Evolutionary conservation across 805 yeast genomes (phyloP).

Genomic region (Ogataea nakhonphanomensis): DNA sequence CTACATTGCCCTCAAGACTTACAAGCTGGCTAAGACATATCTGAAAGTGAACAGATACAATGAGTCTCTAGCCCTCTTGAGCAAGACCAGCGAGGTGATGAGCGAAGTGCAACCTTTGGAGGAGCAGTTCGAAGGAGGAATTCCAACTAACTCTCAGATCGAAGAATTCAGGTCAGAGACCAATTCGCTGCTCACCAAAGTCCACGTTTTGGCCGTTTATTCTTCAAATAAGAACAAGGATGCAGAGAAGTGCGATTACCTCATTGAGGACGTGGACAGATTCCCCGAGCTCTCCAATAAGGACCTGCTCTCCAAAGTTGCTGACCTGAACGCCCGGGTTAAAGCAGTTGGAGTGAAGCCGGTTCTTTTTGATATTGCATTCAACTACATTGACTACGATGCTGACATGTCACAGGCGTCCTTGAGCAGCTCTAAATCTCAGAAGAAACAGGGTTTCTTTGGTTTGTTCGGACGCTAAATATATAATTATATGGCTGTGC

Average conservation of each 20-base stretch:
- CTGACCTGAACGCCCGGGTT: conserved; percentile 34
- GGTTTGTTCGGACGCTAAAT: conserved; percentile 61
- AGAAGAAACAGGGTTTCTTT: conserved; percentile 64
- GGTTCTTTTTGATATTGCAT: conserved; percentile 87
- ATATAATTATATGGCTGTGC: conserved; percentile 4
- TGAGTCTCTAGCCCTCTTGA: conserved; percentile 46
- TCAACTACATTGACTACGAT: conserved; percentile 65
- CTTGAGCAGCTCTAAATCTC: conserved; percentile 9
- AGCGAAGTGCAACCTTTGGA: conserved; percentile 13
- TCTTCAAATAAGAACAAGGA: conserved; percentile 21
- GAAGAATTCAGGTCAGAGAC: conserved; percentile 22
- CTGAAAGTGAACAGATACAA: conserved; percentile 37
- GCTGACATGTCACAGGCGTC: conserved; percentile 11
- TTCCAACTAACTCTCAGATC: conserved; percentile 39
- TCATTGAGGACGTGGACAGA: conserved; percentile 30
- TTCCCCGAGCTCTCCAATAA: conserved; percentile 28
- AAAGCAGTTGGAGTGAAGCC: conserved; percentile 77
- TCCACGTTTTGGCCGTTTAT: conserved; percentile 49
- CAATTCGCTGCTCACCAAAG: conserved; percentile 24
- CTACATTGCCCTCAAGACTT: conserved; percentile 43
- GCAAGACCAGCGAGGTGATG: conserved; percentile 27
- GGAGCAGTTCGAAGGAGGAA: conserved; percentile 38
- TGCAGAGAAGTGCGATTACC: conserved; percentile 16
- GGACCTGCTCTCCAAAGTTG: conserved; percentile 32
- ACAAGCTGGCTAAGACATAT: conserved; percentile 44